Base-by-base conservation (phyloP, 169 alveolate species). In the Plasmodium sp. region DNA sequence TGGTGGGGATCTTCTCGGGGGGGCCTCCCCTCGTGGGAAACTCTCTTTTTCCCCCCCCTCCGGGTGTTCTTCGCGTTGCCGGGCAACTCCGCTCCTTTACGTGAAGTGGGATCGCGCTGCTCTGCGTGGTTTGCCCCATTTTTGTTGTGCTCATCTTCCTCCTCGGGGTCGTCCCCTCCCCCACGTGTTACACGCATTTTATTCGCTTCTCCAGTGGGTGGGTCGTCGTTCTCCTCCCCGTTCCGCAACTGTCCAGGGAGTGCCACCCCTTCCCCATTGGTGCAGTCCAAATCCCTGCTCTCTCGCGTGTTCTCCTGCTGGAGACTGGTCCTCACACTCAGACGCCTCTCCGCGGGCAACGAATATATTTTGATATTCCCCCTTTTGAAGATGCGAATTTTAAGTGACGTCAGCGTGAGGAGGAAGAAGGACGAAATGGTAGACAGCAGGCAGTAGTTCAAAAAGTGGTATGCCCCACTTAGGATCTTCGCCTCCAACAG, bases 391-490 rank as follows among this genome's bases (percentile, higher is more conserved):
- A 88, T 79, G 6, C 48, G 12, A 41, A 88, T 88, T 88, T 88
- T 88, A 5, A 88, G 31, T 12, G 86, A 79, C n/a, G 88, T 79
- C 4, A 88, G 81, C 1, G 62, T 88, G 27, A 80, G 83, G 45
- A 88, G 73, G 31, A 88, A 80, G 22, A 79, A 88, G 10, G 94
- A 88, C 0, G 94, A 88, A 58, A 88, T 54, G 14, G 94, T 88
- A 5, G 94, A 88, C 34, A 88, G 3, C 9, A 88, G 34, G 80
- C 94, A 88, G 34, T 88, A 88, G 31, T 88, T 88, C 33, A 88
- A 16, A 88, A 79, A 88, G 41, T 88, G 83, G 51, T 88, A 88
- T 14, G 90, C 90, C 1, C 94, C 94, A 62, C 9, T 77, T 88
- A 88, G 41, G n/a, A 88, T 56, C 39, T 67, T 80, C 18, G 94